phyloP scores from a whole-genome alignment of 164 flowering plant species.

The Vitis rupestris region DNA sequence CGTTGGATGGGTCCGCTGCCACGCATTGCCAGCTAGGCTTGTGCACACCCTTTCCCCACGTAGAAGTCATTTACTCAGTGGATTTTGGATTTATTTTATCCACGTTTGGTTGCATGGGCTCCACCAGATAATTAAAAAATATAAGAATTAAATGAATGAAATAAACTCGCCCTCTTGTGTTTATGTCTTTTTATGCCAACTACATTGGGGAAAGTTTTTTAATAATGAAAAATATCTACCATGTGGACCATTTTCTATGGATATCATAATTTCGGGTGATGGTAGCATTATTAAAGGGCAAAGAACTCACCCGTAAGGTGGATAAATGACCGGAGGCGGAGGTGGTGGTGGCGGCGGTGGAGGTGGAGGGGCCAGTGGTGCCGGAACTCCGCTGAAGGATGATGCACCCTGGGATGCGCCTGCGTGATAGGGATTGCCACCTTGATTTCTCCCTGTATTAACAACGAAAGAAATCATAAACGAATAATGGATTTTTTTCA shows the following conservation, averaged over 20 bases:
- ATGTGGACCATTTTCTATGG: constrained; percentile 17
- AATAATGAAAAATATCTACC: not conserved
- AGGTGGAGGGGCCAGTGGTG: constrained; percentile 16
- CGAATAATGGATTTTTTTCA: not conserved
- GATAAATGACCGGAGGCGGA: constrained; percentile 39
- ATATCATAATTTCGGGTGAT: not conserved
- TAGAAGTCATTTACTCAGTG: too few species aligned
- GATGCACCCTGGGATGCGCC: constrained; percentile 29
- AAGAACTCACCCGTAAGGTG: constrained; percentile 54
- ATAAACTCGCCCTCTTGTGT: too few species aligned
- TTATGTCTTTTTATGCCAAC: constrained; percentile 8
- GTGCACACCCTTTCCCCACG: too few species aligned
- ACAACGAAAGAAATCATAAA: not conserved
- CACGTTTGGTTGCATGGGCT: too few species aligned
- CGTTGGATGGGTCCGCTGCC: too few species aligned
- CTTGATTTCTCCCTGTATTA: constrained; percentile 53
- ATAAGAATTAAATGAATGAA: not conserved
- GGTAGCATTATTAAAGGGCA: not conserved
- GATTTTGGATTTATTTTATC: too few species aligned
- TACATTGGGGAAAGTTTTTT: not conserved
- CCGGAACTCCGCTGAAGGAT: constrained; percentile 25
- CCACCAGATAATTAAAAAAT: not conserved
- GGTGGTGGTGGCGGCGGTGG: constrained; percentile 34
- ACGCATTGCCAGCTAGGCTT: too few species aligned
- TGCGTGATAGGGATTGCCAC: constrained; percentile 36